Evolutionary conservation across 1,284 basidiomycete genomes (phyloP), one percentile per base, ranked within the genome.

Genomic region (Sporisorium sorghi): DNA sequence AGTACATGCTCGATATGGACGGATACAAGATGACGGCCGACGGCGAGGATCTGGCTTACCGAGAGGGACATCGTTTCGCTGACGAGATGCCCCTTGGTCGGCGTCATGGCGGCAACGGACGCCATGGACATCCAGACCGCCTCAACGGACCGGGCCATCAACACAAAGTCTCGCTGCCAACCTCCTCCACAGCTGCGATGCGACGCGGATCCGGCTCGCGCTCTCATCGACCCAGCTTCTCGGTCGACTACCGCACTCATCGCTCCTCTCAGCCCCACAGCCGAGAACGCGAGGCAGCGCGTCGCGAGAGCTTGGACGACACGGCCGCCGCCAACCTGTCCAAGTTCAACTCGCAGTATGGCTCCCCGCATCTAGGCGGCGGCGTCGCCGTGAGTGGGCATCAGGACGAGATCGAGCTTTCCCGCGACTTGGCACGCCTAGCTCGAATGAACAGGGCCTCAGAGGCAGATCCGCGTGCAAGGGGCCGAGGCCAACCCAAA

Each of bases 1-100:
- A 77, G 48, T 77, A 77, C 44, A 79, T 82, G 73, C 74, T 84
- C 44, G 82, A 84, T 39, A 84, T 84, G 79, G 82, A 84, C 30
- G 82, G 82, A 11, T 84, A 84, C 76, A 83, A 84, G 59, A 69
- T 84, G 71, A 82, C 81, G 4, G 37, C 77, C 9, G 77, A 82
- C 23, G 84, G 80, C 12, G 67, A 82, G 47, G 69, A 73, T 15
- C 47, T 84, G 5, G 80, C 81, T 2, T 76, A 73, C 23, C 64
- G 69, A 30, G 75, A 81, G 53, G 73, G 80, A 32, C 56, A 78
- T 56, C 71, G 83, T 19, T 79, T 85, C 30, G 79, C 83, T 10
- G 73, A 81, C 44, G 81, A 83, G 61, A 64, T 79, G 64, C 82
- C 83, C 0, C 77, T 84, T 23, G 64, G 78, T 4, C 55, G 75